Base-by-base conservation (phyloP, 2,329 filamentous ascomycete species). In the Colletotrichum coccodes region DNA sequence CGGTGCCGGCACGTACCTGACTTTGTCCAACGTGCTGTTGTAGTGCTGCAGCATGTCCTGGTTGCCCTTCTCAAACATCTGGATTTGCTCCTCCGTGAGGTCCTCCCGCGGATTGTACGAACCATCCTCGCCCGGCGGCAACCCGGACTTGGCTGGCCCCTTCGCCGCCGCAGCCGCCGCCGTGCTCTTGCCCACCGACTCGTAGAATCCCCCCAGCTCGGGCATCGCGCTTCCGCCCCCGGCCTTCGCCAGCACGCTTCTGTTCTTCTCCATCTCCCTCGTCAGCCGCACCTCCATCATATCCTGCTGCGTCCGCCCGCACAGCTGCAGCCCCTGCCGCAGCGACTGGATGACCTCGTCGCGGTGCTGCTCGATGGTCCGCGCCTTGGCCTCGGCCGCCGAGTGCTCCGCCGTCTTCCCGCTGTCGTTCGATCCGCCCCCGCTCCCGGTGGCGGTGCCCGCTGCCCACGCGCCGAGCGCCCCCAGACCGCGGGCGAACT, bases 231-330 rank as follows among this genome's bases (percentile, higher is more conserved):
- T 61, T 1, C 77, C 75, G 21, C 76, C 80, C 60, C 85, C 84
- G 3, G 88, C 85, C 78, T 94, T 95, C 72, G 94, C 92, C 64
- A 97, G 83, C 68, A 95, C 88, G 76, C 93, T 97, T 80, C 94
- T 93, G 76, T 91, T 95, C 87, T 93, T 96, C 82, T 98, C 95
- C 79, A 95, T 86, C 78, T 97, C 94, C 62, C 96, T 86, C 76
- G 90, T 90, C 73, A 98, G 84, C 74, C 96, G 84, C 75, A 93
- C 92, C 82, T 97, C 95, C 87, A 98, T 97, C 94, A 98, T 98
- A 58, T 87, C 88, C 74, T 94, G 90, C 83, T 98, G 95, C 71
- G 92, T 90, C 74, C 89, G 87, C 47, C 92, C 92, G 64, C 92
- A 94, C 72, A 89, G 86, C 80, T 96, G 92, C 71, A 98, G 81